Conservation (phyloP, 2,329 filamentous ascomycete genomes). For the Epichloe gansuensis region DNA sequence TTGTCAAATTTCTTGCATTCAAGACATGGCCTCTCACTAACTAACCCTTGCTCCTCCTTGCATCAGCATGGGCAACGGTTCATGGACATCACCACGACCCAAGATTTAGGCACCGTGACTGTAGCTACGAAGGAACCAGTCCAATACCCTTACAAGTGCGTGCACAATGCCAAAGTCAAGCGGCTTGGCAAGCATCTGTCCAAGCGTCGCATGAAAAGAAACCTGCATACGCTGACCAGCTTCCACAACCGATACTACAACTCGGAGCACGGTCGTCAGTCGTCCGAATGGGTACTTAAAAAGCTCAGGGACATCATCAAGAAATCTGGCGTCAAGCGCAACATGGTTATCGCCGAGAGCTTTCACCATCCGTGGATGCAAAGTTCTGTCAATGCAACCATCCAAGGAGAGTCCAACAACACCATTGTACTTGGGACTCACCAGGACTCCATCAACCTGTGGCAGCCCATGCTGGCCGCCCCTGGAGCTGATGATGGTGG, state of each 20-base stretch:
- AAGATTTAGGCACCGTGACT: conserved; percentile 39
- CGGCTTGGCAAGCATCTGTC: conserved; percentile 56
- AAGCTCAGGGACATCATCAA: conserved; percentile 62
- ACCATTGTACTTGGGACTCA: conserved; percentile 86
- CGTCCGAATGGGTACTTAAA: conserved; percentile 72
- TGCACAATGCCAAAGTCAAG: conserved; percentile 51
- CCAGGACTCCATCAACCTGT: conserved; percentile 91
- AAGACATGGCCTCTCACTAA: not conserved
- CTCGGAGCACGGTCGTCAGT: conserved; percentile 65
- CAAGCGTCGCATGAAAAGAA: conserved; percentile 62
- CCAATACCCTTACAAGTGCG: conserved; percentile 55
- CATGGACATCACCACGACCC: conserved; percentile 81
- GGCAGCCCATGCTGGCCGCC: conserved; percentile 69
- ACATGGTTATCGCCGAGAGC: conserved; percentile 55
- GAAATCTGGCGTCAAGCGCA: conserved; percentile 53
- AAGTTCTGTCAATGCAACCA: conserved; percentile 78
- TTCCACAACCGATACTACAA: conserved; percentile 79
- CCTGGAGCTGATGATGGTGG: conserved; percentile 95
- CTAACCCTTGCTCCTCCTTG: not conserved
- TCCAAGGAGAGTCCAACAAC: conserved; percentile 73
- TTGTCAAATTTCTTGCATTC: not conserved
- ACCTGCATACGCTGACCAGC: conserved; percentile 65
- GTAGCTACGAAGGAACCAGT: conserved; percentile 20
- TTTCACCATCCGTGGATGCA: conserved; percentile 84
- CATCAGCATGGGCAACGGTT: conserved; percentile 70